phyloP scores from a whole-genome alignment of 2,329 filamentous ascomycete genomes.

The Colletotrichum tamarilloi region DNA sequence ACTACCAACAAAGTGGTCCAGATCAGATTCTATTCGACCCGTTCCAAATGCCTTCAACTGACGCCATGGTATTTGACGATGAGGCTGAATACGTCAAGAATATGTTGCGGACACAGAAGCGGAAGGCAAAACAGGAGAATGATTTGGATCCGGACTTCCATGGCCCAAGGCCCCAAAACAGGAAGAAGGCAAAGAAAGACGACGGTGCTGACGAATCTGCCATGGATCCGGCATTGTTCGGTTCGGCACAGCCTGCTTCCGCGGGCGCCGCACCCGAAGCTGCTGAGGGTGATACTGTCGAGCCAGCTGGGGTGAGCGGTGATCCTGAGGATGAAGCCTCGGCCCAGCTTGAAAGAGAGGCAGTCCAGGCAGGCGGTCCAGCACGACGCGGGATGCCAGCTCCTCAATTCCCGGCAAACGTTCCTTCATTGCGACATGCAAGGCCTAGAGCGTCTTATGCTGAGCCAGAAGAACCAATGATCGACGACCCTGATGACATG shows the following conservation, averaged over 20 bases:
- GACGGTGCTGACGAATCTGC: constrained; percentile 42
- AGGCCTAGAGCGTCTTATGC: constrained; percentile 63
- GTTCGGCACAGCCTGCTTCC: constrained; percentile 18
- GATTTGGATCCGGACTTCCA: constrained; percentile 67
- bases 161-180: constrained; percentile 51
- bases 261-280: background rate
- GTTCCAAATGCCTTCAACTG: constrained; percentile 63
- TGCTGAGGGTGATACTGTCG: background rate
- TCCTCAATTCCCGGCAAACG: constrained; percentile 45
- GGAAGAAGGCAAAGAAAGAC: constrained; percentile 53
- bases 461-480: constrained; percentile 55
- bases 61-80: constrained; percentile 54
- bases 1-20: constrained; percentile 68
- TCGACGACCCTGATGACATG: constrained; percentile 57
- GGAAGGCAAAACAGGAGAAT: constrained; percentile 62
- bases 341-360: constrained; percentile 17
- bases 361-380: background rate
- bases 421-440: constrained; percentile 62
- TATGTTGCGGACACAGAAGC: constrained; percentile 63
- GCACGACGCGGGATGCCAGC: background rate
- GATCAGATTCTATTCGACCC: constrained; percentile 70
- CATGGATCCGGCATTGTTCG: constrained; percentile 66
- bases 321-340: constrained; percentile 35
- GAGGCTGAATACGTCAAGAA: constrained; percentile 67
- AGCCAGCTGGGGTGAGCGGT: constrained; percentile 38